These are phyloP conservation scores for Astrocystis sublimbata DNA, from an alignment of 495 filamentous ascomycete species.

Conservation along the genomic window DNA sequence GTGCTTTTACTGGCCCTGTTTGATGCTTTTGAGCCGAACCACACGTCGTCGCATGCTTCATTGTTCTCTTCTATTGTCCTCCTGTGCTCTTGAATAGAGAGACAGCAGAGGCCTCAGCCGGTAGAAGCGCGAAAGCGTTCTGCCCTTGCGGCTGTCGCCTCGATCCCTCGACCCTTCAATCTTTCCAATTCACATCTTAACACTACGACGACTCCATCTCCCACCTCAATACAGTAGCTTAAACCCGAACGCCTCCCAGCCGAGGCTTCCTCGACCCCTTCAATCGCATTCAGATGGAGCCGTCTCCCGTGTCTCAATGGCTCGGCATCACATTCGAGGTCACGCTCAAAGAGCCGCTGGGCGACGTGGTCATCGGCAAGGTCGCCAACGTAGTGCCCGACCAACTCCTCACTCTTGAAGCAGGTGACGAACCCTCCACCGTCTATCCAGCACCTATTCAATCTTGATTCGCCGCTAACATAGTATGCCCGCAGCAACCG, in stretches of 20 bases:
- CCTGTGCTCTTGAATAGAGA: neutral
- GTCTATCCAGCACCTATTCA: neutral
- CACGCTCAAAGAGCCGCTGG: slow-evolving; percentile 53
- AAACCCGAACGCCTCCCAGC: no score
- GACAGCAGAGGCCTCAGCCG: neutral
- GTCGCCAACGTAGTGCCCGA: slow-evolving; percentile 71
- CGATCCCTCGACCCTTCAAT: neutral
- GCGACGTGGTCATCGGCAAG: slow-evolving; percentile 67
- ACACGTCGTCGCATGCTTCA: no score
- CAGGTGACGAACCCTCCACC: slow-evolving; percentile 59
- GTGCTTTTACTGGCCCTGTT: no score
- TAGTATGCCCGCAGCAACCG: slow-evolving; percentile 11
- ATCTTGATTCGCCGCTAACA: slow-evolving; percentile 1
- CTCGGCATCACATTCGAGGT: slow-evolving; percentile 26
- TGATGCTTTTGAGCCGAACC: no score
- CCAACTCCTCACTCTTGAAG: slow-evolving; percentile 68
- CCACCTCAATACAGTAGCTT: no score
- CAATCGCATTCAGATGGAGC: slow-evolving; percentile 19
- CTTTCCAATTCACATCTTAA: neutral
- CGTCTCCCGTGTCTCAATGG: slow-evolving; percentile 26
- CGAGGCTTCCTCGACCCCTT: neutral
- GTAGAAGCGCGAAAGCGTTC: neutral
- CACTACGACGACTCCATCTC: neutral
- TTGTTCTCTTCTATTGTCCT: neutral
- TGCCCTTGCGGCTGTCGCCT: neutral